Conservation (phyloP, 345 rosid genomes). For the Citrus cavaleriei region DNA sequence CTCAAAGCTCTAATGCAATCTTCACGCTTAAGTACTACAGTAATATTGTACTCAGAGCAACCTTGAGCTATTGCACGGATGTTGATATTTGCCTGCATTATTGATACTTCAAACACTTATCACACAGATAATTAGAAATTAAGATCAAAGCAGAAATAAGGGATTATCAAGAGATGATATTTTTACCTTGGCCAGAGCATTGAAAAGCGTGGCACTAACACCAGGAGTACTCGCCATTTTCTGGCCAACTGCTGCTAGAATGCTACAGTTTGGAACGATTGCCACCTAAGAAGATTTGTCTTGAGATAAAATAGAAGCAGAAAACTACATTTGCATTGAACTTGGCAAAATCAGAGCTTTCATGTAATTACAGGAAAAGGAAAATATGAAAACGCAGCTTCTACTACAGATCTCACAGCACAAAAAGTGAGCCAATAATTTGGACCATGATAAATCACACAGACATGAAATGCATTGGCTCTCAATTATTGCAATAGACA, state of each 20-base stretch:
- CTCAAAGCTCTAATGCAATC: slow-evolving; percentile 90
- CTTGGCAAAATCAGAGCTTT: neutral
- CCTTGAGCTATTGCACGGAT: slow-evolving; percentile 99
- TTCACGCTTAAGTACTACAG: slow-evolving; percentile 83
- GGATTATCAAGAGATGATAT: neutral
- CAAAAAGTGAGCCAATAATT: neutral
- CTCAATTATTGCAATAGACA: neutral
- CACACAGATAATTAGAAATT: neutral
- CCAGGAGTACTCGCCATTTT: slow-evolving; percentile 99
- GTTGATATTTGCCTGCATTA: slow-evolving; percentile 87
- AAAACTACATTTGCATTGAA: slow-evolving; percentile 7
- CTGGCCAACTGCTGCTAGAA: slow-evolving; percentile 96
- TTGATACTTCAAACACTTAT: neutral
- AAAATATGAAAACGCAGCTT: neutral
- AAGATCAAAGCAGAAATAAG: neutral
- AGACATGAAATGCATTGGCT: neutral
- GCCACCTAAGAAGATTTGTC: slow-evolving; percentile 55
- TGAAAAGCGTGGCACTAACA: slow-evolving; percentile 94
- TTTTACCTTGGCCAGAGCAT: slow-evolving; percentile 89
- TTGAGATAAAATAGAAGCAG: slow-evolving; percentile 14
- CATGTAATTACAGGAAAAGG: neutral
- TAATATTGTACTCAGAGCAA: slow-evolving; percentile 94
- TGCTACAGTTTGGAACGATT: slow-evolving; percentile 83
- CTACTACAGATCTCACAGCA: neutral
- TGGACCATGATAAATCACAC: neutral